phyloP scores from a whole-genome alignment of 495 filamentous ascomycete species.

The Xylaria curta region DNA sequence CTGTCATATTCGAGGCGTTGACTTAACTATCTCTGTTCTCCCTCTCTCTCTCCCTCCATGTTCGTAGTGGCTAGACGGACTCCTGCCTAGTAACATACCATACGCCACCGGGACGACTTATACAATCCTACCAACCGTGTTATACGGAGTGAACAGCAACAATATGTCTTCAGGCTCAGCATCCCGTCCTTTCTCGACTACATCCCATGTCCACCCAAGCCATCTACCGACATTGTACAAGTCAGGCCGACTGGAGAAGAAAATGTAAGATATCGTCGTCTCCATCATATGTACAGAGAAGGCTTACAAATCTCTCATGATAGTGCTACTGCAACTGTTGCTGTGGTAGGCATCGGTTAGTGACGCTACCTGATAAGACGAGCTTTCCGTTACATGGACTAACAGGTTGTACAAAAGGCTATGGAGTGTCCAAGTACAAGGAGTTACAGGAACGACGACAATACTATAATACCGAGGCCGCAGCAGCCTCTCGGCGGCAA shows the following conservation, averaged over 20 bases:
- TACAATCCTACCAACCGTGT: background rate
- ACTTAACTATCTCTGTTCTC: background rate
- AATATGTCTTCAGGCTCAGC: constrained; percentile 40
- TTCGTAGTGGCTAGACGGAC: background rate
- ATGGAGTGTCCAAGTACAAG: constrained; percentile 48
- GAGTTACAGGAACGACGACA: constrained; percentile 29
- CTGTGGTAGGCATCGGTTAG: constrained; percentile 46
- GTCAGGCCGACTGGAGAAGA: constrained; percentile 39
- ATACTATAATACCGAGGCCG: constrained; percentile 31
- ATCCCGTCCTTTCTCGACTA: constrained; percentile 46
- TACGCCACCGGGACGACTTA: background rate
- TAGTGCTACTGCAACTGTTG: constrained; percentile 49
- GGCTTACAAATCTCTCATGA: constrained; percentile 7
- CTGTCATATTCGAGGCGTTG: background rate
- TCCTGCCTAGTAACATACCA: background rate
- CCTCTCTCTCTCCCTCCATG: background rate
- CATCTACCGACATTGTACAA: constrained; percentile 51
- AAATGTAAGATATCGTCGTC: constrained; percentile 38
- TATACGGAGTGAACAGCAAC: constrained; percentile 8
- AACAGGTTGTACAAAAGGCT: constrained; percentile 32
- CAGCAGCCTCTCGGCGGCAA: constrained; percentile 31
- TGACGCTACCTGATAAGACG: background rate
- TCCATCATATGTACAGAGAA: background rate
- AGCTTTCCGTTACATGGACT: background rate
- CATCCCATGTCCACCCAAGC: constrained; percentile 50